Conservation (phyloP, 345 rosid species). For the Raphanus sativus region DNA sequence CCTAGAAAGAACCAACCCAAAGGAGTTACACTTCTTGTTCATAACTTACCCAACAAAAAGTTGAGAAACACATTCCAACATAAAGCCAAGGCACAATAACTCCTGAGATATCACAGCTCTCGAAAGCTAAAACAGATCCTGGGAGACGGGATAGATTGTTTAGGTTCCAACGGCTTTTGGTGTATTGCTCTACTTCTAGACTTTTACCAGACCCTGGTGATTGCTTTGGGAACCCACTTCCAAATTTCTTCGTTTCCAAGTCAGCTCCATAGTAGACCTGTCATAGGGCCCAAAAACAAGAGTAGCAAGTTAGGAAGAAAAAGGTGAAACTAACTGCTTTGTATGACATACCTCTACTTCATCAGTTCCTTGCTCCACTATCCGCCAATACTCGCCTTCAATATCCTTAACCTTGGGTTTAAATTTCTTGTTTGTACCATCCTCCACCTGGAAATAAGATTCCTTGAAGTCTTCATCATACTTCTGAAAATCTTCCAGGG, state of each 20-base stretch:
- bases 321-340: background rate
- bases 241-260: conserved; percentile 83
- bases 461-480: conserved; percentile 68
- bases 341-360: conserved; percentile 79
- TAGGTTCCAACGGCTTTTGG: conserved; percentile 82
- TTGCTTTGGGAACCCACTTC: conserved; percentile 89
- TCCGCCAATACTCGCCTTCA: conserved; percentile 98
- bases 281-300: conserved; percentile 7
- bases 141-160: conserved; percentile 90
- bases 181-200: conserved; percentile 52
- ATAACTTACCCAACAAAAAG: conserved; percentile 90
- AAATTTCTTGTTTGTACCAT: conserved; percentile 46
- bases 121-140: conserved; percentile 87
- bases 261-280: conserved; percentile 99
- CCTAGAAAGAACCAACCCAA: conserved; percentile 5
- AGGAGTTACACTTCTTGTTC: background rate
- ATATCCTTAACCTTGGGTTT: conserved; percentile 72
- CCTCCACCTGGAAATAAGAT: conserved; percentile 55
- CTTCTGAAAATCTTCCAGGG: conserved; percentile 69
- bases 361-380: conserved; percentile 81
- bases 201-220: conserved; percentile 42
- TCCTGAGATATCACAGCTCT: conserved; percentile 92
- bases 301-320: conserved; percentile 10
- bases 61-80: conserved; percentile 96
- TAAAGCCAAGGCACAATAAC: conserved; percentile 98